phyloP scores from a whole-genome alignment of 495 filamentous ascomycete species.

The Rhizodiscina lignyota region DNA sequence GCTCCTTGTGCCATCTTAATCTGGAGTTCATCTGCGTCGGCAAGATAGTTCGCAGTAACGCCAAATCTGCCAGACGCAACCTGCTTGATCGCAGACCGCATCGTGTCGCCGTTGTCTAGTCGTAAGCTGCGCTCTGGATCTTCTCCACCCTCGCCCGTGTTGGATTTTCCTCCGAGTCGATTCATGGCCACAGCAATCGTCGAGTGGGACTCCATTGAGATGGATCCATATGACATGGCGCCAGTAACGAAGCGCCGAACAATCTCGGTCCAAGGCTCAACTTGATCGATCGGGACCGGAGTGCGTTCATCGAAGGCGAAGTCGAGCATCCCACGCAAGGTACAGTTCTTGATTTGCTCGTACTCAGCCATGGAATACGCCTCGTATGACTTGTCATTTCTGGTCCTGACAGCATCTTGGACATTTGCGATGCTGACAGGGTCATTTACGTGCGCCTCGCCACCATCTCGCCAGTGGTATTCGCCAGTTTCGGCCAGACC shows the following conservation, averaged over 20 bases:
- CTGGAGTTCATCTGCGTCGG: slow-evolving; percentile 94
- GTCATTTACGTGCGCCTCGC: slow-evolving; percentile 96
- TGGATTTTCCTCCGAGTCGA: slow-evolving; percentile 91
- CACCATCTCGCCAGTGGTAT: slow-evolving; percentile 98
- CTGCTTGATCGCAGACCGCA: slow-evolving; percentile 98
- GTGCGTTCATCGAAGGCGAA: slow-evolving; percentile 86
- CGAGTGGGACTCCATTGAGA: slow-evolving; percentile 98
- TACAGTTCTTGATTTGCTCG: slow-evolving; percentile 97
- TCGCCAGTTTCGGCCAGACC: slow-evolving; percentile 91
- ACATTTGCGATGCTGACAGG: slow-evolving; percentile 92
- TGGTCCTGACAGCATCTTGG: slow-evolving; percentile 92
- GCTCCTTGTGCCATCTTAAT: slow-evolving; percentile 99
- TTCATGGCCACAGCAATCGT: slow-evolving; percentile 98
- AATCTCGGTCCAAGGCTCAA: slow-evolving; percentile 98
- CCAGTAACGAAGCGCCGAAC: slow-evolving; percentile 97
- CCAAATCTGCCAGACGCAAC: slow-evolving; percentile 95
- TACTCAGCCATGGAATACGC: slow-evolving; percentile 90
- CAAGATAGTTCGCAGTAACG: slow-evolving; percentile 96
- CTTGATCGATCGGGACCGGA: slow-evolving; percentile 90
- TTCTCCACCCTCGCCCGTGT: slow-evolving; percentile 97
- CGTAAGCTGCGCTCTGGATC: slow-evolving; percentile 80
- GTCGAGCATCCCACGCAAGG: slow-evolving; percentile 87
- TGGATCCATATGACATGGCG: slow-evolving; percentile 98
- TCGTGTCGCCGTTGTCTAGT: slow-evolving; percentile 88
- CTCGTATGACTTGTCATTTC: slow-evolving; percentile 99